A percentile compares a stretch with the other conserved stretches of the same genome.
phyloP scores from a whole-genome alignment of 2,329 filamentous ascomycete species.

The Aspergillus persii region DNA sequence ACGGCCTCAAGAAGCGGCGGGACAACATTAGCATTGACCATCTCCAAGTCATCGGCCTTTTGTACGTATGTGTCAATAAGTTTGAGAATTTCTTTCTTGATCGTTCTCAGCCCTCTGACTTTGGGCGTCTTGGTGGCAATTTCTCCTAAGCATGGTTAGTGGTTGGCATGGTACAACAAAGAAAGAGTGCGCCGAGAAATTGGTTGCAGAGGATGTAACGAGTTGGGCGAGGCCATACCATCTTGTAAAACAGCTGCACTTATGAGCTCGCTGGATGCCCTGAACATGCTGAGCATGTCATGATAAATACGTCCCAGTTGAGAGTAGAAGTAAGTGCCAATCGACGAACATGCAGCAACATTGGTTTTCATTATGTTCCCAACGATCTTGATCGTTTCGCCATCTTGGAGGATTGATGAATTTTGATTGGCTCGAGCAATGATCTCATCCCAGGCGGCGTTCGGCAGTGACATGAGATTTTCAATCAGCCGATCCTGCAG shows the following conservation, averaged over 20 bases:
- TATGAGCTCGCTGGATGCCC: constrained; percentile 92
- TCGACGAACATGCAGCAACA: constrained; percentile 94
- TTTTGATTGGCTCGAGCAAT: constrained; percentile 84
- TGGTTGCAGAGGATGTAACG: background rate
- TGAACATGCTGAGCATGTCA: constrained; percentile 99
- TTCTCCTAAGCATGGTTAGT: constrained; percentile 56
- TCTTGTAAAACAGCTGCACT: constrained; percentile 86
- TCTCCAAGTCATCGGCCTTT: constrained; percentile 92
- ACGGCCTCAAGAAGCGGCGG: constrained; percentile 94
- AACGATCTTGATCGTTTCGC: constrained; percentile 96
- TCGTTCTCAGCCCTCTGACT: constrained; percentile 89
- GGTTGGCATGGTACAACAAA: background rate
- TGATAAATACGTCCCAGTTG: constrained; percentile 97
- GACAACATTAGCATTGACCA: constrained; percentile 90
- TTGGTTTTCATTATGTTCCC: constrained; percentile 99
- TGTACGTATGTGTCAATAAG: constrained; percentile 98
- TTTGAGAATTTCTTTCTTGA: constrained; percentile 99
- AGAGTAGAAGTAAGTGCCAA: constrained; percentile 95
- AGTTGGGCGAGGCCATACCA: constrained; percentile 53
- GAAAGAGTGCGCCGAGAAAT: background rate
- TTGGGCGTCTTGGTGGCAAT: constrained; percentile 97
- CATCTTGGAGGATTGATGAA: constrained; percentile 81
- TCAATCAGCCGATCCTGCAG: constrained; percentile 87
- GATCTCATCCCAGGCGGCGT: constrained; percentile 92
- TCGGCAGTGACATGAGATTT: constrained; percentile 91